These are phyloP conservation scores for Aspergillus conjunctus DNA, from an alignment of 495 filamentous ascomycete species.

Conservation along the genomic window DNA sequence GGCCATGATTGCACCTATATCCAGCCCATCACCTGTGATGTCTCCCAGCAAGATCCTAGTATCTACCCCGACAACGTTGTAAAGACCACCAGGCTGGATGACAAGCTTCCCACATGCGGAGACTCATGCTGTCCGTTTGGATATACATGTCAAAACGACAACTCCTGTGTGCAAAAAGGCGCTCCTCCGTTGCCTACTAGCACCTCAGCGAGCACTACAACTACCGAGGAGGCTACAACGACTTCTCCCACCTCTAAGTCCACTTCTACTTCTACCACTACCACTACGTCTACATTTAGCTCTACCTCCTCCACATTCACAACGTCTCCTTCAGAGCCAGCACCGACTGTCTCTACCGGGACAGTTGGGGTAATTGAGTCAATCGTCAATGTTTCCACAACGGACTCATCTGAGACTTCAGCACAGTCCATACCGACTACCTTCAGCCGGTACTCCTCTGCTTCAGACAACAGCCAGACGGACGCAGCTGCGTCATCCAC, in stretches of 20 bases:
- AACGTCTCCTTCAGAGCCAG: constrained; percentile 1
- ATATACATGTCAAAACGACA: constrained; percentile 61
- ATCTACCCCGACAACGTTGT: constrained; percentile 61
- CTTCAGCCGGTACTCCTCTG: constrained; percentile 19
- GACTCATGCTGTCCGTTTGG: constrained; percentile 75
- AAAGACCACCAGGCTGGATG: constrained; percentile 67
- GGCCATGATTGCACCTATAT: constrained; percentile 66
- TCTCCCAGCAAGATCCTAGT: constrained; percentile 64
- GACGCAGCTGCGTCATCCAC: constrained; percentile 18
- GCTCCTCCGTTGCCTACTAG: constrained; percentile 23
- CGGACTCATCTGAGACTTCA: constrained; percentile 21
- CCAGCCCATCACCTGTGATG: constrained; percentile 69
- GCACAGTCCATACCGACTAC: constrained; percentile 22
- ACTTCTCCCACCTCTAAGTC: constrained; percentile 27
- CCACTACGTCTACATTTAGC: background rate
- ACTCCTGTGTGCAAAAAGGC: constrained; percentile 44
- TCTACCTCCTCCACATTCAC: constrained; percentile 1
- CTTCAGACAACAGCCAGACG: constrained; percentile 23
- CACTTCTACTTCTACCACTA: background rate
- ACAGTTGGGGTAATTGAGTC: constrained; percentile 8
- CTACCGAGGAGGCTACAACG: constrained; percentile 16
- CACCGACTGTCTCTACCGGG: background rate
- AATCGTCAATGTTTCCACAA: constrained; percentile 16
- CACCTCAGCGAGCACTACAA: constrained; percentile 17
- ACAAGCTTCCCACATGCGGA: constrained; percentile 59